Base-by-base conservation (phyloP, 176 grass and related monocot species). In the Carex parvula region DNA sequence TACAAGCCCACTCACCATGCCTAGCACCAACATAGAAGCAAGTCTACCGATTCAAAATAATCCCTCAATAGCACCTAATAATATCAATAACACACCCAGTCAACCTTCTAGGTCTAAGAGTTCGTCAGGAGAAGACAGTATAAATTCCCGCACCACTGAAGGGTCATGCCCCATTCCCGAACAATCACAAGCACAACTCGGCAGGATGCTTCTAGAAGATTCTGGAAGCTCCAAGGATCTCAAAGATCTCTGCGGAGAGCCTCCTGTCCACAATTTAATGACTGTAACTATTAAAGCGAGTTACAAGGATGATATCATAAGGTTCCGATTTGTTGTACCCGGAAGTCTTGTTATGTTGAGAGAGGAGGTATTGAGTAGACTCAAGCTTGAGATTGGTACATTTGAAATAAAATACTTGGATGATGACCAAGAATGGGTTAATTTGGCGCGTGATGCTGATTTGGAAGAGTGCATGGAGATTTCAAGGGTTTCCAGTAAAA, bases 381-480 rank as follows among this genome's bases (percentile, higher is more conserved):
- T 95, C 83, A 94, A 89, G 80, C 84, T 91, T 86, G 92, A 94
- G 24, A 88, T 93, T 86, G 91, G 89, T 67, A 90, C 86, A 60
- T 98, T 98, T 32, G 88, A 94, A 84, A 91, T 94, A 81, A 98
- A 91, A 86, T 94, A 93, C 81, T 88, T 98, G 14, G 95, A 98
- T 22, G 95, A 98, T 86, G 95, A 98, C 73, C 90, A 91, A 84
- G 91, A 98, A 64, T 98, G 95, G 92, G 95, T 98, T 61, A 94
- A 92, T 68, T 75, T 98, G 75, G 86, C 88, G 1, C 93, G 92
- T 58, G 85, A 85, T 86, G 89, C 95, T 37, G 95, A 98, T 85
- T 87, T 94, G 88, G 92, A 95, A 70, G 95, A 98, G 73, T 98
- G 95, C 88, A 81, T 93, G 82, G 92, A 95, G 64, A 91, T 98